These are phyloP conservation scores for Pseudogymnoascus sp. DNA, from an alignment of 2,329 filamentous ascomycete genomes.

Conservation along the genomic window DNA sequence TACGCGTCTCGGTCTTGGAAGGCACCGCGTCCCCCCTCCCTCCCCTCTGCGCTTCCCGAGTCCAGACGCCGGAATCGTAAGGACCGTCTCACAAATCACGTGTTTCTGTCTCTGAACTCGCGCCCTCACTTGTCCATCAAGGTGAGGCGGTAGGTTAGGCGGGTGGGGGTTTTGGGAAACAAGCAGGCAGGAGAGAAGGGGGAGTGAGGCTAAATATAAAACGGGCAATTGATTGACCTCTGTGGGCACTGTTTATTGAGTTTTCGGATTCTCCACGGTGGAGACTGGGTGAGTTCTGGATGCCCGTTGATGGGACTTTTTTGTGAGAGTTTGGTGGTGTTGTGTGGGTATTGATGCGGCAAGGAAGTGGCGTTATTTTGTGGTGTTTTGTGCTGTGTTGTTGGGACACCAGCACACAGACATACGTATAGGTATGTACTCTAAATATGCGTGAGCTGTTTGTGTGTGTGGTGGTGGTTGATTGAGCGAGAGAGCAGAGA, in stretches of 20 bases:
- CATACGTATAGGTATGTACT: not conserved
- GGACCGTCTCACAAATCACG: not conserved
- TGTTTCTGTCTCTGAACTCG: not conserved
- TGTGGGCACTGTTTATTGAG: not conserved
- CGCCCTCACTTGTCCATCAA: not conserved
- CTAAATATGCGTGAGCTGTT: not conserved
- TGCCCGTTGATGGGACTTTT: not conserved
- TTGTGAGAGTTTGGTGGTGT: not conserved
- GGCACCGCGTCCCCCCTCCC: not conserved
- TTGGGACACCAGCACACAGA: not conserved
- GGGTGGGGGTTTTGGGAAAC: not conserved
- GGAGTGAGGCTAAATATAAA: not conserved
- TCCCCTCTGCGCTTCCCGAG: not conserved
- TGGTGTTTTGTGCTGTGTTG: not conserved
- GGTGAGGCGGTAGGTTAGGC: too few species aligned
- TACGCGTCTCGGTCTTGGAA: not conserved
- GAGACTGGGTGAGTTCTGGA: not conserved
- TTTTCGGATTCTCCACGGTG: not conserved
- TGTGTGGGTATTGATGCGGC: not conserved
- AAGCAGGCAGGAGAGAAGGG: not conserved
- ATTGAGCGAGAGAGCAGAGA: not conserved
- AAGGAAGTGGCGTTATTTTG: not conserved
- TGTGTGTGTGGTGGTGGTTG: not conserved
- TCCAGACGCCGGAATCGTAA: not conserved
- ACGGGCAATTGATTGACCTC: not conserved